Base-by-base conservation (phyloP, 139 green algal species). In the Picochlorum sp. region DNA sequence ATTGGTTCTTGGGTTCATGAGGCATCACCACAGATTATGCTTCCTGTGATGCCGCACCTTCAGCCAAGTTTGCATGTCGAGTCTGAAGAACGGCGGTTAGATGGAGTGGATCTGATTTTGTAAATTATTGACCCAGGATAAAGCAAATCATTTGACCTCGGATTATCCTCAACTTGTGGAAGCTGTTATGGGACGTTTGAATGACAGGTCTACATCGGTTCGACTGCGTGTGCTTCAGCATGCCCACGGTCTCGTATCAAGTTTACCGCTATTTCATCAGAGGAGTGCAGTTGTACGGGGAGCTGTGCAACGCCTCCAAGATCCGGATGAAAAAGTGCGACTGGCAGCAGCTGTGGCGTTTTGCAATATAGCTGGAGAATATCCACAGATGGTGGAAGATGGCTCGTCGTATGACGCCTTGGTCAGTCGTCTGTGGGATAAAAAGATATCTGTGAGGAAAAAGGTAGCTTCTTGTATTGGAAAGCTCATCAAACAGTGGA, bases 251-350 rank as follows among this genome's bases (percentile, higher is more conserved):
- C 14, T 70, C 6, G 8, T 51, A 20, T 56, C 49, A 45, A 44
- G 20, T 15, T 54, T 44, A 16, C 9, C 24, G 16, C 13, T 0
- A 51, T 23, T 16, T 26, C 13, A 70, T 14, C n/a, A 34, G 49
- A 51, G 5, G 9, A 18, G 4, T 44, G 49, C 18, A 38, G 37
- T 82, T 18, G 20, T 26, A 26, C 16, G 65, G 3, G 66, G 44
- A 2, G 65, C 76, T 23, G 67, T 49, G 6, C 67, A 75, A 23
- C 63, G 86, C 1, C 61, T 95, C 26, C 57, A 77, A 11, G 86
- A 94, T 57, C 57, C 65, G 23, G 85, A 94, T 4, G 86, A 94
- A 6, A 71, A 72, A 13, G 78, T 95, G 28, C 70, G 86, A 11
- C 44, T 44, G 3, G 69, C 69, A n/a, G 85, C 86, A 3, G 72